Conservation (phyloP, 2,329 filamentous ascomycete genomes). For the Cladosporium phlei region DNA sequence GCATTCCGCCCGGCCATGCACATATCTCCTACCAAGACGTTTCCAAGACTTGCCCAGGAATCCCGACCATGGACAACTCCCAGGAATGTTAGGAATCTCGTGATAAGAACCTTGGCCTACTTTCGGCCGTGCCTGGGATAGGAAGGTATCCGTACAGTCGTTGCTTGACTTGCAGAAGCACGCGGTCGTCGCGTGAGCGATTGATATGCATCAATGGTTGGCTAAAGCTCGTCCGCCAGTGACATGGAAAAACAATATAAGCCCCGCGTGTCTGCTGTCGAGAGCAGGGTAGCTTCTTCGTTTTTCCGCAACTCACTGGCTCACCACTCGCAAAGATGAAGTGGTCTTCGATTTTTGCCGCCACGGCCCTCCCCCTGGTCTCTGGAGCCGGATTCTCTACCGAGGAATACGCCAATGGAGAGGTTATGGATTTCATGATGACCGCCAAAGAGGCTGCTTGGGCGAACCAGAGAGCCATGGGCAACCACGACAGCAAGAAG, state of each 20-base stretch:
- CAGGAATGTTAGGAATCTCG: slow-evolving; percentile 4
- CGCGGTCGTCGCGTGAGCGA: slow-evolving; percentile 9
- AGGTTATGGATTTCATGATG: slow-evolving; percentile 20
- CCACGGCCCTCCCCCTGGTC: slow-evolving; percentile 18
- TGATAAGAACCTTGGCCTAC: slow-evolving; percentile 11
- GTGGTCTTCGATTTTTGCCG: slow-evolving; percentile 16
- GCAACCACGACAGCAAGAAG: slow-evolving; percentile 18
- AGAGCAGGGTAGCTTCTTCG: background rate
- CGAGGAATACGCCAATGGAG: slow-evolving; percentile 19
- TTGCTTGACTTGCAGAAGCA: background rate
- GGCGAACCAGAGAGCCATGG: slow-evolving; percentile 19
- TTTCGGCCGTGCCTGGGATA: slow-evolving; percentile 1
- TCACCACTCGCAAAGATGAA: slow-evolving; percentile 18
- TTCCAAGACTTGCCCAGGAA: slow-evolving; percentile 11
- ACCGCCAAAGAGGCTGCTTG: slow-evolving; percentile 19
- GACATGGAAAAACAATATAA: slow-evolving; percentile 5
- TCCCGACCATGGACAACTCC: background rate
- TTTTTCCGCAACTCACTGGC: background rate
- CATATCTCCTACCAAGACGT: background rate
- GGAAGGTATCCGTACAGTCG: slow-evolving; percentile 7
- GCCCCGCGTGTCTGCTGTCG: background rate
- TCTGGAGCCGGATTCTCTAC: slow-evolving; percentile 17
- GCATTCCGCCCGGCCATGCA: background rate
- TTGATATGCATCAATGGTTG: background rate
- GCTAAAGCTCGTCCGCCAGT: background rate